Evolutionary conservation across 441 rosid species (phyloP), one percentile per base, ranked within the genome.

Genomic region (Omphalea diandra): DNA sequence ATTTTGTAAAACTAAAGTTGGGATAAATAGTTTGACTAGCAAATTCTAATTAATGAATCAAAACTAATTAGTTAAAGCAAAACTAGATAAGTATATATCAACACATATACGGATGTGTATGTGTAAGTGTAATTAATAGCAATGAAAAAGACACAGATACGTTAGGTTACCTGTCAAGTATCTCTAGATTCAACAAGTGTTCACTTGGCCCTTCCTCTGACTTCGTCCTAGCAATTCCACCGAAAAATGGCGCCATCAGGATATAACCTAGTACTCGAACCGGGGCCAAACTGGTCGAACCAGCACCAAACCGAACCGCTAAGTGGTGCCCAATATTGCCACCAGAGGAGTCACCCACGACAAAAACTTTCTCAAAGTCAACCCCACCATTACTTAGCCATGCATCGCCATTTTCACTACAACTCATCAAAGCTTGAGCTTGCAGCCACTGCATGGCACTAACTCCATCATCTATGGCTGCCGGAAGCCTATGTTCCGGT

Each of bases 261-360:
- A 90, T 82, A 49, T 89, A 93, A 60, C 98, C 98, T 29, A 90
- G 84, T 65, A 93, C 84, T 62, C 80, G 81, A 57, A 93, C 85
- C 60, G 96, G 92, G 11, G 35, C 76, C 74, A 85, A 29, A 36
- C 77, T 70, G 0, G 26, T 27, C 14, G 86, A 83, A 70, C 83
- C 80, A 5, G 57, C 62, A 4, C 87, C 86, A 1, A 85, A 52
- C 77, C 81, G 80, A 67, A 85, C 83, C 22, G 96, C 95, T 53
- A 89, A 65, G 52, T 90, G 95, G 75, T 93, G 97, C 8, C 92
- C 89, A 44, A 93, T 87, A 75, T 93, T 93, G 4, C 97, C 98
- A 10, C 98, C 97, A 0, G 98, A 93, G 0, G 98, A 93, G 78
- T 93, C 98, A 26, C 98, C 98, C 60, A 86, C 5, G 2, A 93